A percentile compares a stretch with the other conserved stretches of the same genome.
These are phyloP conservation scores for Salix suchowensis DNA, from an alignment of 345 rosid genomes.

Conservation along the genomic window DNA sequence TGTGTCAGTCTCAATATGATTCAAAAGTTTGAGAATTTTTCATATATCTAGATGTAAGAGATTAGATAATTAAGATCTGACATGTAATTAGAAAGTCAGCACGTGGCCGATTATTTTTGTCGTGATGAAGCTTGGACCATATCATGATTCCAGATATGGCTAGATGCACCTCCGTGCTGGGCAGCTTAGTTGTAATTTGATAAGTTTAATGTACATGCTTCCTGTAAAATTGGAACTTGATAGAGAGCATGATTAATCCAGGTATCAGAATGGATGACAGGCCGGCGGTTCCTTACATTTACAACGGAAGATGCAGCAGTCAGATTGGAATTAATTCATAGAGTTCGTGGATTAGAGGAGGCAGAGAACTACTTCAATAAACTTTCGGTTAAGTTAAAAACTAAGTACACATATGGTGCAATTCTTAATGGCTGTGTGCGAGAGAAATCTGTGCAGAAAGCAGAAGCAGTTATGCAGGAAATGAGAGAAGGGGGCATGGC, in stretches of 20 bases:
- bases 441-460: slow-evolving; percentile 18
- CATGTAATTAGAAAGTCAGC: too few relatives aligned
- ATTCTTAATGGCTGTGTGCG: slow-evolving; percentile 19
- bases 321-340: slow-evolving; percentile 19
- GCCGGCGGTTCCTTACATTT: background rate
- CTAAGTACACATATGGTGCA: slow-evolving; percentile 16
- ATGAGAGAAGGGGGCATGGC: slow-evolving; percentile 18
- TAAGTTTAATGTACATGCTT: too few relatives aligned
- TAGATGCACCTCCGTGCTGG: too few relatives aligned
- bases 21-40: too few relatives aligned
- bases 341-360: slow-evolving; percentile 18
- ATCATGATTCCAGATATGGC: too few relatives aligned
- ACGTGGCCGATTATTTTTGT: too few relatives aligned
- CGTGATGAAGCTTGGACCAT: too few relatives aligned
- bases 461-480: slow-evolving; percentile 23
- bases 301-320: slow-evolving; percentile 14
- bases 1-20: too few relatives aligned
- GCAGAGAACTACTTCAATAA: slow-evolving; percentile 21
- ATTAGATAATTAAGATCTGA: too few relatives aligned
- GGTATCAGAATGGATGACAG: slow-evolving; percentile 30
- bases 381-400: slow-evolving; percentile 14
- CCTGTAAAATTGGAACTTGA: too few relatives aligned
- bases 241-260: background rate
- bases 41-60: too few relatives aligned
- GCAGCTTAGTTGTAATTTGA: too few relatives aligned